Base-by-base conservation (phyloP, 1,284 basidiomycete genomes). In the Cystobasidium sp. region DNA sequence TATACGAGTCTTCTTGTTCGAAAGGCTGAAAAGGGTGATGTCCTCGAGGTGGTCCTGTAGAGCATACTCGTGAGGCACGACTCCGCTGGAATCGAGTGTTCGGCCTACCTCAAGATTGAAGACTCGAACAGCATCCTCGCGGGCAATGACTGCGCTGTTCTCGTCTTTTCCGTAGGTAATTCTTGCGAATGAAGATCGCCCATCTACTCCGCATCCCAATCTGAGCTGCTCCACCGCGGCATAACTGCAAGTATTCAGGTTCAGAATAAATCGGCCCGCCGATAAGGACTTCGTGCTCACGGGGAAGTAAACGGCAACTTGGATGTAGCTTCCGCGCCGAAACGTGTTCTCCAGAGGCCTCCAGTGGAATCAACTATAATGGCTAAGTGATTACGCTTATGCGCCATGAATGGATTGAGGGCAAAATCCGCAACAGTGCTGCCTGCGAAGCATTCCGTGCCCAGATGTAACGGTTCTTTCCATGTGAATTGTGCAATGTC, bases 181-280 rank as follows among this genome's bases (percentile, higher is more conserved):
- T 2, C 55, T 41, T 24, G 66, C 66, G 22, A 44, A 41, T 41
- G 41, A 4, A 4, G 53, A 47, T 14, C 18, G 55, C 6, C 43
- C 53, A 24, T 51, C 53, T 37, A 9, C n/a, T 43, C 14, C 14
- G 20, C 12, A 20, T 7, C 66, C 66, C 14, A 31, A 37, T 37
- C 66, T 24, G 20, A 68, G 37, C 22, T 68, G 66, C 20, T 68
- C 66, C 7, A 68, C 44, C 9, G 18, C 66, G 3, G 66, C 66
- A 58, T 44, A 68, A 9, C 66, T 68, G 22, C 12, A n/a, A 31
- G 31, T 2, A 31, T 31, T 31, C 31, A 31, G 31, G 31, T 31
- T 31, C 31, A 31, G 31, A 18, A 51, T 18, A 1, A 31, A 59
- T n/a, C n/a, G 9, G 10, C 39, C n/a, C 6, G 1, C 9, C 31